These are phyloP conservation scores for Globisporangium parvum DNA, from an alignment of 352 stramenopile species.

Conservation along the genomic window DNA sequence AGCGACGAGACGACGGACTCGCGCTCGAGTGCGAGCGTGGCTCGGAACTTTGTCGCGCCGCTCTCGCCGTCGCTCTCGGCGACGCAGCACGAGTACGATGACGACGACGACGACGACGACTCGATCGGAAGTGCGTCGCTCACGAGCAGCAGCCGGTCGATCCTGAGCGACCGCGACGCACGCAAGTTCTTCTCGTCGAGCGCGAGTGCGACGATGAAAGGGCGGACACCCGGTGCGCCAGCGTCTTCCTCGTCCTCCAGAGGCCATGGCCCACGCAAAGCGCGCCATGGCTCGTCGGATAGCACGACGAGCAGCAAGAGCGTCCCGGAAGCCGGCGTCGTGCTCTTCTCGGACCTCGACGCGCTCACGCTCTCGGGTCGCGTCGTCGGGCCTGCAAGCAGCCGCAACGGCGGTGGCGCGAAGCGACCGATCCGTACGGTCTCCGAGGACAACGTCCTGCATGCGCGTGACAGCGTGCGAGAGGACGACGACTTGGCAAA, in stretches of 20 bases:
- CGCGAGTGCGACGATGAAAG: conserved; percentile 7
- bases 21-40: conserved; percentile 24
- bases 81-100: conserved; percentile 15
- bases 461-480: conserved; percentile 10
- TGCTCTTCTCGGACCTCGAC: conserved; percentile 64
- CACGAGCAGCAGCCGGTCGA: conserved; percentile 22
- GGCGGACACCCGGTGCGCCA: conserved; percentile 9
- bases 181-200: neutral
- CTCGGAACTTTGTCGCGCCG: conserved; percentile 23
- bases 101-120: conserved; percentile 12
- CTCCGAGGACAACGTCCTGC: conserved; percentile 51
- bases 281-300: conserved; percentile 37
- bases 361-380: conserved; percentile 52
- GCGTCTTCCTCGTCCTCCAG: neutral
- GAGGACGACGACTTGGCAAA: conserved; percentile 66
- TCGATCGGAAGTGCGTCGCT: conserved; percentile 7
- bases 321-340: conserved; percentile 27
- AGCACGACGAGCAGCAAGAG: conserved; percentile 29
- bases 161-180: conserved; percentile 5
- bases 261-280: conserved; percentile 17
- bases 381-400: conserved; percentile 22
- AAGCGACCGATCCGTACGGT: conserved; percentile 41
- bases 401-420: neutral
- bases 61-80: conserved; percentile 19
- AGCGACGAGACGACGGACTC: conserved; percentile 19